Base-by-base conservation (phyloP, 2,329 filamentous ascomycete species). In the Phyllosticta citribraziliensis region DNA sequence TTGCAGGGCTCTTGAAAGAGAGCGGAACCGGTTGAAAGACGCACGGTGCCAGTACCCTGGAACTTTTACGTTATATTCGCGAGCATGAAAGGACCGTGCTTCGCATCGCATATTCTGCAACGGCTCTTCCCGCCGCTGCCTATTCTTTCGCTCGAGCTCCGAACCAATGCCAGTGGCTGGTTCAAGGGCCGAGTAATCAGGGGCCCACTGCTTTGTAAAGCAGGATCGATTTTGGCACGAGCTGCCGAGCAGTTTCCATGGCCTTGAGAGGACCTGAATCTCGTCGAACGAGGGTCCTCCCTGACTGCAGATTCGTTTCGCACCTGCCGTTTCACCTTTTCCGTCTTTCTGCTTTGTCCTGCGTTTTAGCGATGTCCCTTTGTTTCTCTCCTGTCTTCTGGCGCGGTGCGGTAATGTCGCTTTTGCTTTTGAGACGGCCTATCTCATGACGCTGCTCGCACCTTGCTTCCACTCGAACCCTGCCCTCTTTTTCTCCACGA, bases 1-100 rank as follows among this genome's bases (percentile, higher is more conserved):
- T 76, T 24, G 69, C 73, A 61, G 68, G 67, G 14, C 70, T 75
- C 22, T 73, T 74, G 65, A 73, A 73, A 65, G 72, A 75, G 53
- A 74, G 72, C 56, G 72, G 73, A 17, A 65, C 60, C 51, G 51
- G 60, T 47, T 61, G 47, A 27, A 27, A 56, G 58, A 35, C 58
- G 52, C 40, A 47, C 51, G 14, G 19, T 22, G 25, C 24, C 40
- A 61, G 19, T 20, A 52, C 27, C 54, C 33, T 54, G 51, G 25
- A 56, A 27, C 40, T 60, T 27, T 61, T 61, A 61, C 59, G 59
- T 61, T 56, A 61, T 61, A 47, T 27, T 25, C 50, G 57, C 35
- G 33, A 24, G 20, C 27, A 55, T 20, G 24, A 25, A 14, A 56
- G 59, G 59, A 25, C 54, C 59, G 59, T 61, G 59, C 59, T 57